phyloP scores from a whole-genome alignment of 495 filamentous ascomycete genomes.

The Aspergillus funiculosus region DNA sequence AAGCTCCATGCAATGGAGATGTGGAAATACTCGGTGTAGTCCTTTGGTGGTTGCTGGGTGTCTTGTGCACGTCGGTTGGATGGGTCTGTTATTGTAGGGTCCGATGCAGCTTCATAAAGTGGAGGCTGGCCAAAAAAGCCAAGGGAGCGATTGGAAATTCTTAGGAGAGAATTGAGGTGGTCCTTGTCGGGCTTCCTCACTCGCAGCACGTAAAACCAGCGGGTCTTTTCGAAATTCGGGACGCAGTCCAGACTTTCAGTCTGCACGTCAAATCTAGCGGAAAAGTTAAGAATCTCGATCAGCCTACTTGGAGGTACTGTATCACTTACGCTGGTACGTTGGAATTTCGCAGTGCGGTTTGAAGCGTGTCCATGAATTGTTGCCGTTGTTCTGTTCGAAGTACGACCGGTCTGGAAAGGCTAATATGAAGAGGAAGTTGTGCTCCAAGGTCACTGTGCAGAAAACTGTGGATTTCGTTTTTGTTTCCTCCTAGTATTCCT shows the following conservation, averaged over 20 bases:
- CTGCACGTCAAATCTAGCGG: conserved; percentile 45
- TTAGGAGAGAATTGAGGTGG: conserved; percentile 58
- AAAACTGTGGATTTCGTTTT: conserved; percentile 47
- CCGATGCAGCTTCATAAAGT: conserved; percentile 51
- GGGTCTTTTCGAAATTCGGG: conserved; percentile 63
- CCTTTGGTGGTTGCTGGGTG: conserved; percentile 14
- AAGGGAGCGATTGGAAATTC: conserved; percentile 57
- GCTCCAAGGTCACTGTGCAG: conserved; percentile 70
- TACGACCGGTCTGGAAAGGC: conserved; percentile 69
- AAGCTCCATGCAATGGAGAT: conserved; percentile 77
- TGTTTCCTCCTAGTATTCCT: conserved; percentile 6
- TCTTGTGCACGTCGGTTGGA: neutral
- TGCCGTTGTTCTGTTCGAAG: conserved; percentile 62
- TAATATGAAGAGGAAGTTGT: conserved; percentile 83
- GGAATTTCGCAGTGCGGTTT: conserved; percentile 32
- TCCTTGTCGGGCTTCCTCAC: conserved; percentile 44
- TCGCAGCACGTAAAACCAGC: conserved; percentile 82
- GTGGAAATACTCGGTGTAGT: conserved; percentile 60
- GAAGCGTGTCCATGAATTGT: conserved; percentile 46
- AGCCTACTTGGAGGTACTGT: neutral
- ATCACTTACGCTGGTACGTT: conserved; percentile 42
- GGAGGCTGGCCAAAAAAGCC: conserved; percentile 58
- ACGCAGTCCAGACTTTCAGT: conserved; percentile 57
- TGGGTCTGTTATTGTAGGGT: neutral
- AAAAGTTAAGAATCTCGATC: neutral